phyloP scores from a whole-genome alignment of 768 basidiomycete genomes.

The Boletus edulis region DNA sequence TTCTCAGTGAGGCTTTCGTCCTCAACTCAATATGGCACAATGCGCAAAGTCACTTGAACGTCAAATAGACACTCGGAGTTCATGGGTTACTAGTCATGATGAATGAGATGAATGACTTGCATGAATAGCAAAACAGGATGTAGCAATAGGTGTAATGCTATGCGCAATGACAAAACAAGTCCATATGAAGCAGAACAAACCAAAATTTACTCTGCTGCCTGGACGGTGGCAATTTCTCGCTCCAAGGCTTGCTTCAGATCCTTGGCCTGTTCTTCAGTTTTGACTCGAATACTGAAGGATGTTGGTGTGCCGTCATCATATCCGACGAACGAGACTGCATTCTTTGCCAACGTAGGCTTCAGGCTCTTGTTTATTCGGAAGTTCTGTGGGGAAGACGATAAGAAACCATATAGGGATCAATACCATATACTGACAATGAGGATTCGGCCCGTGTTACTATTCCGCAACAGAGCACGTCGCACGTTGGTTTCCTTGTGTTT shows the following conservation, averaged over 20 bases:
- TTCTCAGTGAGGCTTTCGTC: conserved; percentile 94
- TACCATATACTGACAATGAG: conserved; percentile 53
- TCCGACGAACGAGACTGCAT: conserved; percentile 62
- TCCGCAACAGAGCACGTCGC: conserved; percentile 66
- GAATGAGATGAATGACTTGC: conserved; percentile 1
- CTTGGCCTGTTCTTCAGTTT: conserved; percentile 55
- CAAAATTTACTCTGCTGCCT: conserved; percentile 11
- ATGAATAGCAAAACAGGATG: conserved; percentile 19
- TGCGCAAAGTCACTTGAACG: conserved; percentile 82
- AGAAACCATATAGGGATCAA: neutral
- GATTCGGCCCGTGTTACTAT: conserved; percentile 73
- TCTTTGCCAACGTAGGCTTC: conserved; percentile 51
- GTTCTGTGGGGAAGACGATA: conserved; percentile 48
- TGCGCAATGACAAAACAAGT: conserved; percentile 6
- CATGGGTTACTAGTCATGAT: neutral
- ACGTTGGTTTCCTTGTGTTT: conserved; percentile 62
- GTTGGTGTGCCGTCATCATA: conserved; percentile 56
- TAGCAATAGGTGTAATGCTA: conserved; percentile 26
- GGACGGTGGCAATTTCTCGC: conserved; percentile 55
- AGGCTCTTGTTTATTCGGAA: conserved; percentile 65
- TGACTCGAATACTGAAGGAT: conserved; percentile 61
- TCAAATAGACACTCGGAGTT: conserved; percentile 35
- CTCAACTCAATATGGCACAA: conserved; percentile 92
- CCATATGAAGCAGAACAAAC: neutral
- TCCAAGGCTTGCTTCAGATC: conserved; percentile 60